Evolutionary conservation across 768 basidiomycete species (phyloP).

Genomic region (Suillus weaverae): DNA sequence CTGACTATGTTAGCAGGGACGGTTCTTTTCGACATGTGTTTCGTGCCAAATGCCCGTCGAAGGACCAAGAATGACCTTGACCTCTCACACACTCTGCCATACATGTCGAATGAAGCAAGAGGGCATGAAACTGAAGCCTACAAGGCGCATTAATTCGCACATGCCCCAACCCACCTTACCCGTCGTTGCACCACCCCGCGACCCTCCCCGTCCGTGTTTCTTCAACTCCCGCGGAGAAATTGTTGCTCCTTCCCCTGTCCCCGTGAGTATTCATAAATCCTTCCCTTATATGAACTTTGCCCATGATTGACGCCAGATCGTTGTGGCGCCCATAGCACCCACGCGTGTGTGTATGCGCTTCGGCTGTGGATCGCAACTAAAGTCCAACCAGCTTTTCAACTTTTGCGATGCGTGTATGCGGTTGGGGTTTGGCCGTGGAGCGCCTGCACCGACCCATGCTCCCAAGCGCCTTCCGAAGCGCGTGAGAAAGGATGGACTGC

Average conservation of each 20-base stretch:
- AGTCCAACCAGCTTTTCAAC: background rate
- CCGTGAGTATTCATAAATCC: background rate
- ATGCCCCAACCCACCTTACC: background rate
- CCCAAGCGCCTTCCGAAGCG: constrained; percentile 5
- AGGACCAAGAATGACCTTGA: background rate
- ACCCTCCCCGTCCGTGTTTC: background rate
- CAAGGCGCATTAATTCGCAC: background rate
- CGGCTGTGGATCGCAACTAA: constrained; percentile 19
- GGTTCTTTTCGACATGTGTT: constrained; percentile 1
- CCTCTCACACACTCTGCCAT: constrained; percentile 12
- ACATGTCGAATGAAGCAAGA: constrained; percentile 12
- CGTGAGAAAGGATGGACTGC: background rate
- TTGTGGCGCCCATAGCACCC: background rate
- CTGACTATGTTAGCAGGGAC: background rate
- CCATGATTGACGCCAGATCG: background rate
- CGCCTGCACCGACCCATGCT: background rate
- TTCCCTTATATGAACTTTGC: background rate
- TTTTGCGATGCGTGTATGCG: constrained; percentile 18
- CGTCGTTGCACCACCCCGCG: background rate
- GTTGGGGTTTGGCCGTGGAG: constrained; percentile 9
- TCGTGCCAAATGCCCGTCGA: constrained; percentile 12
- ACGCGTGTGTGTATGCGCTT: constrained; percentile 18
- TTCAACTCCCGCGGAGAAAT: constrained; percentile 9
- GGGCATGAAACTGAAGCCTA: background rate
- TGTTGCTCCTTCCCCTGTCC: background rate